Base-by-base conservation (phyloP, 192 early-diverging fungal genomes). In the Coemansia sp. region DNA sequence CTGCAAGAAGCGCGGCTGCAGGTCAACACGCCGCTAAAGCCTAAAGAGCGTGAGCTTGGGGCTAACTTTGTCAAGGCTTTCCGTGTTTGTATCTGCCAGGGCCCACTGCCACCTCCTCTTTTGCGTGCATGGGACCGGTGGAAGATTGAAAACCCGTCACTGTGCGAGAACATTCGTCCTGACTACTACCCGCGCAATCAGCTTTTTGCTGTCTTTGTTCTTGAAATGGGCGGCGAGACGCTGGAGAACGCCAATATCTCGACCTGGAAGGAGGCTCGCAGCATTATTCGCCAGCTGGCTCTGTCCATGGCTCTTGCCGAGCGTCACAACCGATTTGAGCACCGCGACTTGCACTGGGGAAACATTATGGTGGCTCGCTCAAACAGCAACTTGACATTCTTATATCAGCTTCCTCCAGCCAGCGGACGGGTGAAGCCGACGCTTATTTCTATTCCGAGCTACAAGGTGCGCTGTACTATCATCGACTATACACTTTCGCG, bases 401-500 rank as follows among this genome's bases (percentile, higher is more conserved):
- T 74, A 50, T 80, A 80, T 61, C 70, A 73, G 55, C 64, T 73
- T 18, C 77, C 77, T 21, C 70, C 77, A 15, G 51, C 57, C 0
- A 64, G 61, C 22, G 61, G 48, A 48, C 69, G 75, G 1, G 27
- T 24, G 17, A 80, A 67, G 46, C 70, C 67, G 63, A 69, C 71
- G 48, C 64, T 80, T 17, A 59, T 80, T 12, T 73, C 77, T 2
- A 74, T 87, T n/a, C 81, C 85, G 6, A 85, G 81, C 46, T 82
- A 78, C 66, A 83, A 83, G 25, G 70, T 87, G 37, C 64, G 80
- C n/a, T 85, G 81, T 44, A 83, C 75, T 15, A 82, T 90, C 42
- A 90, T 90, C 55, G 88, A 90, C 66, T 90, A 87, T 60, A 90
- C 86, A 15, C 63, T 90, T 8, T 85, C 88, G 3, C 62, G 88